These are phyloP conservation scores for Luffa acutangula DNA, from an alignment of 306 rosid genomes.

Conservation along the genomic window DNA sequence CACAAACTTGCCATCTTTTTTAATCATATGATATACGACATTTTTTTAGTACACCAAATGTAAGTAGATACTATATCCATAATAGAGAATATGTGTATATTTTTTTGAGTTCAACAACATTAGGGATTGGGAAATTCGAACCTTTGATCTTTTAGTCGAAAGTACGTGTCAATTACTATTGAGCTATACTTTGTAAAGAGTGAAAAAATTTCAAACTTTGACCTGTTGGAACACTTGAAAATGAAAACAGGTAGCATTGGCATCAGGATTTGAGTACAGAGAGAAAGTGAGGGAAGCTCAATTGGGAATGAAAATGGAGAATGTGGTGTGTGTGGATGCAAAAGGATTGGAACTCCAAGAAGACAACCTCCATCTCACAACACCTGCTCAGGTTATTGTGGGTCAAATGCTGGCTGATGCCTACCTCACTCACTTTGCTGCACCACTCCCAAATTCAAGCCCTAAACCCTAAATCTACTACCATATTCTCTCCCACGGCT, in stretches of 20 bases:
- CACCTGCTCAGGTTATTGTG: conserved; percentile 47
- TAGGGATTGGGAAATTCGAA: no score
- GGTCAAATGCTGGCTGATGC: conserved; percentile 63
- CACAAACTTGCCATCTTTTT: no score
- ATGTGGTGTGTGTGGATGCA: conserved; percentile 61
- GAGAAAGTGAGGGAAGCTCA: conserved; percentile 75
- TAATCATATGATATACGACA: no score
- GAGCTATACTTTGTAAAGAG: no score
- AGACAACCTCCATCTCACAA: conserved; percentile 65
- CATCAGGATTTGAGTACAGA: conserved; percentile 30
- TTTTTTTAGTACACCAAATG: no score
- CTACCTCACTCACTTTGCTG: conserved; percentile 41
- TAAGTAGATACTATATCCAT: no score
- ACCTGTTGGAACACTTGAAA: background rate
- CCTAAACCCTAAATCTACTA: background rate
- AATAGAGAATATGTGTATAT: no score
- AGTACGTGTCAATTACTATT: no score
- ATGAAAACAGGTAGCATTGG: conserved; percentile 46
- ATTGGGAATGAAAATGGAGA: conserved; percentile 31
- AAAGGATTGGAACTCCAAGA: conserved; percentile 50
- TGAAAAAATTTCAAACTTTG: no score
- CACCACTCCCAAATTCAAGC: background rate
- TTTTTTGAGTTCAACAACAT: no score
- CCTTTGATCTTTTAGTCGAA: no score
- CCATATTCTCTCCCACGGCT: background rate